Evolutionary conservation across 352 stramenopile genomes (phyloP), one percentile per base, ranked within the genome.

Genomic region (Globisporangium carolinianum): DNA sequence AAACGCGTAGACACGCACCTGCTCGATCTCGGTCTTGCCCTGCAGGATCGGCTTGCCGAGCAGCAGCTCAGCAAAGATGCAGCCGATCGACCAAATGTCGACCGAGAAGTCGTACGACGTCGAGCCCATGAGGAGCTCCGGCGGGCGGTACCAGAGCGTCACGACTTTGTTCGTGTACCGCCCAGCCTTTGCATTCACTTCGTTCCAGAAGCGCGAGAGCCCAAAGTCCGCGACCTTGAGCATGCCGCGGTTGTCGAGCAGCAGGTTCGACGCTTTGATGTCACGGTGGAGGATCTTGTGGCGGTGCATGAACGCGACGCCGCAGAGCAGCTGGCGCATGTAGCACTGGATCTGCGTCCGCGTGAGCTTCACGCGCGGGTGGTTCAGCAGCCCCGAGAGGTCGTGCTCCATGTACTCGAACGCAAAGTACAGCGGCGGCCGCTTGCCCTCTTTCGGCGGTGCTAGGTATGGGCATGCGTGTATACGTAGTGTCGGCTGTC

Each of bases 101-200:
- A 98, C 91, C 6, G 76, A 94, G 45, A 83, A 93, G 59, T 94
- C 86, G 65, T 98, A 98, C 6, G 75, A 87, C 4, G 90, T 97
- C 15, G 78, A 96, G 3, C 94, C 91, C 53, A 98, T 80, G 35
- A 98, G 67, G 18, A 98, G 74, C 63, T 98, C 94, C 0, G 94
- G 94, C 1, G 93, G 80, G 35, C 94, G 80, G 66, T 98, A 98
- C 94, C 94, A 98, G 17, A 96, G 69, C 35, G 94, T 98, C 10
- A 97, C 93, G 5, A 98, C 94, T 61, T 98, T 98, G 73, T 98
- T 97, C 17, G 92, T 98, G 55, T 94, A 94, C 17, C 79, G 68
- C 18, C 84, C 84, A 14, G 82, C 83, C 53, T 91, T 91, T 35
- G 83, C 83, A 38, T 89, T 89, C 5, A 90, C 80, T 58, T 93